Percentiles rank a stretch among this genome's conserved stretches.
Conservation (phyloP, 371 early-diverging fungal species). For the Mortierella sp. region DNA sequence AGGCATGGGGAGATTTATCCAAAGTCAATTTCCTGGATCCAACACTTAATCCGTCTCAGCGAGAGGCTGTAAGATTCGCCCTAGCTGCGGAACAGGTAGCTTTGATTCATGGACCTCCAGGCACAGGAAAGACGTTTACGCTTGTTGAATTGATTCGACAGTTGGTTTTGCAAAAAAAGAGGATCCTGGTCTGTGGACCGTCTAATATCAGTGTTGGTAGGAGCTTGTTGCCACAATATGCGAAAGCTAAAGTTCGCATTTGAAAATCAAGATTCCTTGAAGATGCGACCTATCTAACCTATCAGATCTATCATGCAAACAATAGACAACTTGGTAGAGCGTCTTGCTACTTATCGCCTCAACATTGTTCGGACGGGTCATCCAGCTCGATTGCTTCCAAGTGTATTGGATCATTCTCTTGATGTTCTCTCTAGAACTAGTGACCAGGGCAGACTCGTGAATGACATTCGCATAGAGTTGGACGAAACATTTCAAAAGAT, state of each 20-base stretch:
- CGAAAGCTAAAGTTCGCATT: not conserved
- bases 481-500: conserved; percentile 75
- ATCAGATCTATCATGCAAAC: not conserved
- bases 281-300: not conserved
- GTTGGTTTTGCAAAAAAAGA: conserved; percentile 71
- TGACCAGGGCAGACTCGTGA: conserved; percentile 82
- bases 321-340: conserved; percentile 86
- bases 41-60: conserved; percentile 82
- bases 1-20: conserved; percentile 16
- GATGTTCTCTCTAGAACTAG: conserved; percentile 78
- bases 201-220: conserved; percentile 93
- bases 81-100: conserved; percentile 76
- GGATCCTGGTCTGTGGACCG: conserved; percentile 94
- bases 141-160: conserved; percentile 90
- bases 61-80: conserved; percentile 78
- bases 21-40: conserved; percentile 67
- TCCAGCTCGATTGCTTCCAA: conserved; percentile 83
- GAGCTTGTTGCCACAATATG: not conserved
- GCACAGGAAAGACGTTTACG: conserved; percentile 96
- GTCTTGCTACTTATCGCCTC: conserved; percentile 70
- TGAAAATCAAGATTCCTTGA: not conserved
- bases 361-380: conserved; percentile 90
- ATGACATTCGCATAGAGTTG: conserved; percentile 85
- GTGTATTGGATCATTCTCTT: conserved; percentile 77
- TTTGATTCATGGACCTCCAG: conserved; percentile 92